phyloP scores from a whole-genome alignment of 129 eudicot species.

The Smallanthus sonchifolius region DNA sequence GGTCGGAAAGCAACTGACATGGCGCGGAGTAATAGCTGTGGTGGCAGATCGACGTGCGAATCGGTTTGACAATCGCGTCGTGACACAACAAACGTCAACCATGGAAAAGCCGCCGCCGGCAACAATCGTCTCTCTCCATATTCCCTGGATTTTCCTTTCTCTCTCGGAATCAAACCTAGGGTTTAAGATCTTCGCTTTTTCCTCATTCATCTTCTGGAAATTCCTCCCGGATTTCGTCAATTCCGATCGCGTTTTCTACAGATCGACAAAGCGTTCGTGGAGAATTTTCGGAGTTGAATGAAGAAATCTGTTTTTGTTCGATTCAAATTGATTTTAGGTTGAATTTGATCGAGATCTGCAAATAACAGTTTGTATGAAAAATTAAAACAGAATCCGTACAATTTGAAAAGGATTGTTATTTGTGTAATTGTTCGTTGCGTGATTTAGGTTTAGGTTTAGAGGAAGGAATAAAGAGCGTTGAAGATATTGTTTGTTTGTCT shows the following conservation, averaged over 20 bases:
- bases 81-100: constrained; percentile 4
- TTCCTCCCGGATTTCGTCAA: constrained; percentile 3
- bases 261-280: not conserved
- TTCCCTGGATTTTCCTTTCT: constrained; percentile 16
- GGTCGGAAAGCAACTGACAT: constrained; percentile 4
- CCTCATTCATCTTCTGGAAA: constrained; percentile 14
- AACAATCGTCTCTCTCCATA: constrained; percentile 9
- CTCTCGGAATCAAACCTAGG: constrained; percentile 22
- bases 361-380: not conserved
- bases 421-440: constrained; percentile 8
- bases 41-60: constrained; percentile 25
- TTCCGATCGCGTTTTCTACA: not conserved
- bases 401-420: not conserved
- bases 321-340: constrained; percentile 9
- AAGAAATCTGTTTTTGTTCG: constrained; percentile 15
- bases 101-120: constrained; percentile 13
- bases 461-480: constrained; percentile 33
- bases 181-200: constrained; percentile 23
- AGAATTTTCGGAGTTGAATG: constrained; percentile 30
- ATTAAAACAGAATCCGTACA: not conserved
- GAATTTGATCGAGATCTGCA: not conserved
- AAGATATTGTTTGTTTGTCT: not conserved
- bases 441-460: constrained; percentile 19
- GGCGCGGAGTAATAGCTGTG: constrained; percentile 29
- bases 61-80: constrained; percentile 21